Evolutionary conservation across 768 basidiomycete genomes (phyloP), one percentile per base, ranked within the genome.

Genomic region (Mycena chlorophos): DNA sequence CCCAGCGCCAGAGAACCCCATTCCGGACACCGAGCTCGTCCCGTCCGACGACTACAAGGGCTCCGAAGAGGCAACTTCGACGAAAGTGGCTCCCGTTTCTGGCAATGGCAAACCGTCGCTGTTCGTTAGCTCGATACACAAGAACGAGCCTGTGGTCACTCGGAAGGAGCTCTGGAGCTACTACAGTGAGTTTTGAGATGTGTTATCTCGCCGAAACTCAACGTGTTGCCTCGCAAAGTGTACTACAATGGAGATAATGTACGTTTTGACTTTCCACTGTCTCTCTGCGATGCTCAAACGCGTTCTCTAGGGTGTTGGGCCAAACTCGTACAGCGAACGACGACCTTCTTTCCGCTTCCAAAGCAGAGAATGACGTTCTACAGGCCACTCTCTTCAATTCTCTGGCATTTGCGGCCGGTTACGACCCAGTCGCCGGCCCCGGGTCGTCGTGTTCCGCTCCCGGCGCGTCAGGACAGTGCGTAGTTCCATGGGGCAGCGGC

Each of bases 241-340:
- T 91, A 91, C 65, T 88, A 85, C 70, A 92, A 91, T 55, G 89
- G 89, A 50, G 83, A 90, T 59, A 90, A 89, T 68, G 40, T 42
- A 19, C 20, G 40, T 34, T 17, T 42, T 42, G 40, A 8, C 87
- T 88, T 60, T n/a, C 58, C 14, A 8, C 87, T 88, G 61, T n/a
- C 58, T 16, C 19, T 48, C 3, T 31, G 20, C 19, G 34, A 25
- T 25, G 3, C 16, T 4, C 20, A 26, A 23, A 25, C 27, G 28
- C 23, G 16, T 23, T 46, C 27, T 26, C 4, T 60, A 89, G 85
- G 86, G 88, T 46, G 85, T 87, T 19, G 87, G 87, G 28, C 87
- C 87, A 5, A 65, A 77, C 19, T 79, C 80, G 57, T 92, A 84
- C 67, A n/a, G n/a, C n/a, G n/a, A n/a, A 84, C 87, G 13, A 80